phyloP scores from a whole-genome alignment of 768 basidiomycete species.

The Mycena crocata region DNA sequence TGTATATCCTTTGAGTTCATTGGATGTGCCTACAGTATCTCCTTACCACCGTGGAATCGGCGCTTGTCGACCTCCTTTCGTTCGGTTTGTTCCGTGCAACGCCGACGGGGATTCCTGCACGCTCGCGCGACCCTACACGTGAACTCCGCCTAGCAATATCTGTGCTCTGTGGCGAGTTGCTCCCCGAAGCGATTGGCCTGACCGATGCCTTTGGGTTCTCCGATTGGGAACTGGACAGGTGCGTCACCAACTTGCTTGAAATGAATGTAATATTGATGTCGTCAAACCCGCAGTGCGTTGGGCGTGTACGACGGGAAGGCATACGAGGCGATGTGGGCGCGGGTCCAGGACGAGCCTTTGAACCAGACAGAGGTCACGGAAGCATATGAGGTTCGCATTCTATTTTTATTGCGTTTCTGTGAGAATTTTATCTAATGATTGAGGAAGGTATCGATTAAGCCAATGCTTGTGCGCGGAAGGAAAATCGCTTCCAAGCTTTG shows the following conservation, averaged over 20 bases:
- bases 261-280: not conserved
- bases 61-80: slow-evolving; percentile 69
- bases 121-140: slow-evolving; percentile 56
- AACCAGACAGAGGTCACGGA: slow-evolving; percentile 62
- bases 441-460: slow-evolving; percentile 59
- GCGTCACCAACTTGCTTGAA: slow-evolving; percentile 1
- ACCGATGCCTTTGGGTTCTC: slow-evolving; percentile 81
- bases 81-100: slow-evolving; percentile 55
- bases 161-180: slow-evolving; percentile 58
- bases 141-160: slow-evolving; percentile 64
- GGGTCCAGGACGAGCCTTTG: slow-evolving; percentile 69
- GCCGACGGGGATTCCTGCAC: slow-evolving; percentile 17
- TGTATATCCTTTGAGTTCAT: not conserved
- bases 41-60: slow-evolving; percentile 65
- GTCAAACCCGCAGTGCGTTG: slow-evolving; percentile 59
- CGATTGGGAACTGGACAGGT: slow-evolving; percentile 83
- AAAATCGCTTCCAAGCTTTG: slow-evolving; percentile 51
- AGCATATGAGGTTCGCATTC: slow-evolving; percentile 64
- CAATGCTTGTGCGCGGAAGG: slow-evolving; percentile 62
- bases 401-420: not conserved
- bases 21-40: slow-evolving; percentile 59
- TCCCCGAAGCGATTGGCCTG: slow-evolving; percentile 75
- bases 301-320: slow-evolving; percentile 73
- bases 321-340: slow-evolving; percentile 74
- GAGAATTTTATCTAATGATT: not conserved